These are phyloP conservation scores for Hypoxylon trugodes DNA, from an alignment of 495 filamentous ascomycete species.

Conservation along the genomic window DNA sequence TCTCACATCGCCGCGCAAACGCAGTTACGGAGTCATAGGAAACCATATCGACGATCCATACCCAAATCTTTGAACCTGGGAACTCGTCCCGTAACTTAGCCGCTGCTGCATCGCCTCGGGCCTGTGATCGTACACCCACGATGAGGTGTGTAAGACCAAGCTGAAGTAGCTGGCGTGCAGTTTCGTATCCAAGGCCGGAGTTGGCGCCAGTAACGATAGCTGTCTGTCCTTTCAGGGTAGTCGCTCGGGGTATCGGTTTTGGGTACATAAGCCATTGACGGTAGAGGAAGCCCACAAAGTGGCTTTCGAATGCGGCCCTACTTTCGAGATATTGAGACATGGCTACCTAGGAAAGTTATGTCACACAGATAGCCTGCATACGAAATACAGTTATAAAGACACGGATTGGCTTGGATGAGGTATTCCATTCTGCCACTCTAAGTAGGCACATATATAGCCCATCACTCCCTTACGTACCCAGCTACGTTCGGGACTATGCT, in stretches of 20 bases:
- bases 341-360: too few species aligned
- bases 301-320: slow-evolving; percentile 25
- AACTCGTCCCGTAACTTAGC: slow-evolving; percentile 47
- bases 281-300: slow-evolving; percentile 31
- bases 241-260: slow-evolving; percentile 33
- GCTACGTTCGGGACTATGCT: not conserved
- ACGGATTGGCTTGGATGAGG: not conserved
- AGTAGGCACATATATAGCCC: not conserved
- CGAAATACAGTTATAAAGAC: too few species aligned
- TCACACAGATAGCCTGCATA: not conserved
- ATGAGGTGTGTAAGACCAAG: slow-evolving; percentile 59
- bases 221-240: slow-evolving; percentile 48
- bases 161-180: slow-evolving; percentile 56
- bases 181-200: slow-evolving; percentile 63
- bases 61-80: slow-evolving; percentile 46
- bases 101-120: slow-evolving; percentile 55
- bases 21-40: slow-evolving; percentile 54
- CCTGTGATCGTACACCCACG: slow-evolving; percentile 60
- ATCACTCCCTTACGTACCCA: not conserved
- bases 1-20: slow-evolving; percentile 53
- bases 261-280: slow-evolving; percentile 38
- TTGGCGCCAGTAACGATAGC: slow-evolving; percentile 65
- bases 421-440: not conserved
- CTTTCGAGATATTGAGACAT: slow-evolving; percentile 38
- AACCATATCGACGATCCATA: slow-evolving; percentile 62